These are phyloP conservation scores for Liquidambar formosana DNA, from an alignment of 164 flowering plant species.

Conservation along the genomic window DNA sequence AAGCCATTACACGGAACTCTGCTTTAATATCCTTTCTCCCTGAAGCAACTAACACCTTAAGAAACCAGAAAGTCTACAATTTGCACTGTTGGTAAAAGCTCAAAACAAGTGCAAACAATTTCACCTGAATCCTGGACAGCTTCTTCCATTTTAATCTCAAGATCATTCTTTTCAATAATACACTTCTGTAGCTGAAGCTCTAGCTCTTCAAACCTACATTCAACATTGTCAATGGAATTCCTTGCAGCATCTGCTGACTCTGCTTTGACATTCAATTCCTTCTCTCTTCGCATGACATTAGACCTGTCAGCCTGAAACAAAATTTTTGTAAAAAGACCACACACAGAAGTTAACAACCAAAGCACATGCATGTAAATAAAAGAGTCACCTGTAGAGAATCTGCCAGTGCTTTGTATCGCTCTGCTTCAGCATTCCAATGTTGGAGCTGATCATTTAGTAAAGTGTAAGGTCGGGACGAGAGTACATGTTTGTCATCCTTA, in stretches of 20 bases:
- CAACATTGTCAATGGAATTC: conserved; percentile 39
- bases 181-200: conserved; percentile 66
- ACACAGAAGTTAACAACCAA: not conserved
- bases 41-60: conserved; percentile 32
- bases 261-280: conserved; percentile 60
- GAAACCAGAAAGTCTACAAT: conserved; percentile 15
- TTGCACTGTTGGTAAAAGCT: not conserved
- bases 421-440: conserved; percentile 75
- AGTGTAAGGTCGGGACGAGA: conserved; percentile 66
- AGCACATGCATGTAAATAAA: conserved; percentile 10
- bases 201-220: conserved; percentile 62
- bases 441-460: conserved; percentile 77
- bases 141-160: conserved; percentile 87
- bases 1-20: conserved; percentile 87
- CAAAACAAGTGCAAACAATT: not conserved
- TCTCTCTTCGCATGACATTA: conserved; percentile 68
- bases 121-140: conserved; percentile 85
- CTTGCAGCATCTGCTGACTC: conserved; percentile 65
- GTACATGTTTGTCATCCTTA: conserved; percentile 70
- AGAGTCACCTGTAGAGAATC: conserved; percentile 72
- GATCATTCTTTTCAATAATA: conserved; percentile 69
- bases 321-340: conserved; percentile 14
- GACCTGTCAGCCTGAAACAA: conserved; percentile 74
- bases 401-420: conserved; percentile 59
- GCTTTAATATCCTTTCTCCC: conserved; percentile 83